Conservation (phyloP, 176 grass and related monocot genomes). For the Hordeum vulgare region DNA sequence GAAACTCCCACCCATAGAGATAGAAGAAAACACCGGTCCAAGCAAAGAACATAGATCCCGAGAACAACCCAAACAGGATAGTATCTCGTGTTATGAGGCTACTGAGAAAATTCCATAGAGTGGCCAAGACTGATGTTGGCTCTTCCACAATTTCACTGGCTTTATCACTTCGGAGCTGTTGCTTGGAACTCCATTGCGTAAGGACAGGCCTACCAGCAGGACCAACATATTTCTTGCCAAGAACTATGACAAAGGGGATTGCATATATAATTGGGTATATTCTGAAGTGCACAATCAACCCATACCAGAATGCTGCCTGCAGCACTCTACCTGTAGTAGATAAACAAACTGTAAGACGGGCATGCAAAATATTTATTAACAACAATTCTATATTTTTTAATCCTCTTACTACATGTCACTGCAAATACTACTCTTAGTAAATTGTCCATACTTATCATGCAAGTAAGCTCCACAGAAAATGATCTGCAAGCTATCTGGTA, state of each 20-base stretch:
- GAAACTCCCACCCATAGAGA: constrained; percentile 86
- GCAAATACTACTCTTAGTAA: background rate
- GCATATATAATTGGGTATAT: constrained; percentile 95
- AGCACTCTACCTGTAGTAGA: constrained; percentile 61
- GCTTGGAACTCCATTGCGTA: constrained; percentile 45
- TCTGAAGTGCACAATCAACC: constrained; percentile 86
- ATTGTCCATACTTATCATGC: background rate
- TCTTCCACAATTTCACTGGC: constrained; percentile 21
- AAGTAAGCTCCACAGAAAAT: background rate
- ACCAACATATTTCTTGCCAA: constrained; percentile 45
- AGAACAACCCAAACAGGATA: constrained; percentile 65
- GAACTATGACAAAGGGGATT: constrained; percentile 70
- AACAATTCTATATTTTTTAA: background rate
- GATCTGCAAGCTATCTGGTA: background rate
- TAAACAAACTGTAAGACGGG: constrained; percentile 12
- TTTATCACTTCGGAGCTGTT: constrained; percentile 16
- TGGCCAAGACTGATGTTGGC: constrained; percentile 5
- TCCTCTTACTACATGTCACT: background rate
- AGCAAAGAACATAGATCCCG: constrained; percentile 68
- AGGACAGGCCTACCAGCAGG: constrained; percentile 35
- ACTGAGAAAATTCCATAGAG: constrained; percentile 30
- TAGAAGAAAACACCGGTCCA: constrained; percentile 71
- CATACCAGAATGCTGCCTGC: constrained; percentile 93
- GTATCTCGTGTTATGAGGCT: constrained; percentile 56
- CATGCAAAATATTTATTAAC: background rate